Conservation (phyloP, 129 eudicot species). For the Tagetes patula region DNA sequence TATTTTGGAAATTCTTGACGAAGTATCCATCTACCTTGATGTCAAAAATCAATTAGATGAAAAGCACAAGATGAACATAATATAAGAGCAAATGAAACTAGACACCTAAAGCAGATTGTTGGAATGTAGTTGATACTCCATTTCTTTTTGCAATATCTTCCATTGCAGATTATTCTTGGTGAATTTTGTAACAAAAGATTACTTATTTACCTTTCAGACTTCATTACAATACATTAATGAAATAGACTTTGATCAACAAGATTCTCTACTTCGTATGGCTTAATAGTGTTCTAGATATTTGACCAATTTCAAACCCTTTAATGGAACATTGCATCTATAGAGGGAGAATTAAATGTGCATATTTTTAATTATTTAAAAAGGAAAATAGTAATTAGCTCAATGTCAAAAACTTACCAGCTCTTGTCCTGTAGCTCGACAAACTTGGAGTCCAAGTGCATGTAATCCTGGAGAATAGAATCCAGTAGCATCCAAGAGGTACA, state of each 20-base stretch:
- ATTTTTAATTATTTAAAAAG: not conserved
- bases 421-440: conserved; percentile 98
- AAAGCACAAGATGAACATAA: conserved; percentile 11
- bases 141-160: not conserved
- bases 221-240: not conserved
- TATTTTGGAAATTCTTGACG: conserved; percentile 90
- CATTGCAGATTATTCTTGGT: not conserved
- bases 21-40: conserved; percentile 97
- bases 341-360: not conserved
- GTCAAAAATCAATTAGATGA: conserved; percentile 31
- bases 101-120: not conserved
- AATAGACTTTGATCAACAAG: not conserved
- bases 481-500: conserved; percentile 96
- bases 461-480: conserved; percentile 94
- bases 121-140: conserved; percentile 16
- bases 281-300: not conserved
- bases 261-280: conserved; percentile 9
- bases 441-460: conserved; percentile 93
- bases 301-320: not conserved
- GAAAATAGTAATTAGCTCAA: conserved; percentile 2
- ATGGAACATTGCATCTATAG: not conserved
- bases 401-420: conserved; percentile 62
- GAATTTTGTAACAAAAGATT: not conserved
- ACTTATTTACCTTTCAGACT: not conserved
- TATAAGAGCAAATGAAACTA: conserved; percentile 1